phyloP scores from a whole-genome alignment of 441 rosid species.

The Omphalea diandra region DNA sequence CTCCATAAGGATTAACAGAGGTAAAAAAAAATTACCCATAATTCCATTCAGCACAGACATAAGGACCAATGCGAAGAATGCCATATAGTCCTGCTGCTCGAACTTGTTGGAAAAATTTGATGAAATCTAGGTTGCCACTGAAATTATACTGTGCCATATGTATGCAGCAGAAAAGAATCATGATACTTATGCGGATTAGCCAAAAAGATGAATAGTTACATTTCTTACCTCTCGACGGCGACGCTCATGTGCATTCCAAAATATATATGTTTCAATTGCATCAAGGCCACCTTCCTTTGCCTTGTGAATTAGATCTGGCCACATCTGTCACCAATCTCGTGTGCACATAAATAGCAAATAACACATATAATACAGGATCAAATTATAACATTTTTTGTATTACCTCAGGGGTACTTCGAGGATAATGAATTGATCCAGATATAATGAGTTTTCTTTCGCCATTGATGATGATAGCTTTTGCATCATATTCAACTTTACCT shows the following conservation, averaged over 20 bases:
- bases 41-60: conserved; percentile 85
- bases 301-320: conserved; percentile 64
- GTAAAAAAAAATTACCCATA: conserved; percentile 52
- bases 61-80: conserved; percentile 79
- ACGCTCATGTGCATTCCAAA: conserved; percentile 84
- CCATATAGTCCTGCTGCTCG: conserved; percentile 59
- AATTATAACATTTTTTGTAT: too few species aligned
- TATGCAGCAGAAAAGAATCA: too few species aligned
- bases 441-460: conserved; percentile 39
- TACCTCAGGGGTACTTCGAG: conserved; percentile 45
- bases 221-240: conserved; percentile 49
- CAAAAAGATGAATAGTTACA: too few species aligned
- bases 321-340: conserved; percentile 48
- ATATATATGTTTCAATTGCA: conserved; percentile 71
- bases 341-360: too few species aligned
- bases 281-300: conserved; percentile 72
- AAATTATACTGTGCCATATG: conserved; percentile 55
- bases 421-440: conserved; percentile 37
- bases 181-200: too few species aligned
- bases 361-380: too few species aligned
- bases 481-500: conserved; percentile 35
- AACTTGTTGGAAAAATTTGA: conserved; percentile 51
- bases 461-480: conserved; percentile 39
- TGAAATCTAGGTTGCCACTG: conserved; percentile 56
- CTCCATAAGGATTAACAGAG: too few species aligned